A percentile compares a stretch with the other conserved stretches of the same genome.
Conservation (phyloP, 2,329 filamentous ascomycete species). For the Alternaria gaisen region DNA sequence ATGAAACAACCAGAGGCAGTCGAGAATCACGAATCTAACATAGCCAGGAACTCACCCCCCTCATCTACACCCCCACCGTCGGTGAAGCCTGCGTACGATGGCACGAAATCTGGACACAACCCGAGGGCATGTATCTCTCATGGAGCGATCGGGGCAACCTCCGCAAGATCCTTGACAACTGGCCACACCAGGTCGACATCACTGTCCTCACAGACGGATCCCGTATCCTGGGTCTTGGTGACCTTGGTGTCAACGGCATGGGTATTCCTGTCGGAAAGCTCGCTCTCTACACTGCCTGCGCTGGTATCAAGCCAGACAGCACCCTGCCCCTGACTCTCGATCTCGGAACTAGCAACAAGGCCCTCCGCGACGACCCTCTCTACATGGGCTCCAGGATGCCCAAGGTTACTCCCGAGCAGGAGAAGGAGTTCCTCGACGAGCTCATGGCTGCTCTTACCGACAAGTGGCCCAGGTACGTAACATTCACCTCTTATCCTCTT, state of each 20-base stretch:
- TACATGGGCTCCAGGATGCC: slow-evolving; percentile 90
- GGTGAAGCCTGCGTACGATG: slow-evolving; percentile 97
- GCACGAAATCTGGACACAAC: slow-evolving; percentile 93
- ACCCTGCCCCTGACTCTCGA: slow-evolving; percentile 71
- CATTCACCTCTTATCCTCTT: slow-evolving; percentile 5
- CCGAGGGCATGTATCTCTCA: slow-evolving; percentile 94
- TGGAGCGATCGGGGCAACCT: slow-evolving; percentile 94
- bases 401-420: slow-evolving; percentile 79
- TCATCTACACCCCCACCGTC: slow-evolving; percentile 90
- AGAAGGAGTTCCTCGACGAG: slow-evolving; percentile 94
- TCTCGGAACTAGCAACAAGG: slow-evolving; percentile 70
- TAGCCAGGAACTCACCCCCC: slow-evolving; percentile 75
- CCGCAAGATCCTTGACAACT: slow-evolving; percentile 87
- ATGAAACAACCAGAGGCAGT: background rate
- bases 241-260: slow-evolving; percentile 96
- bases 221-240: slow-evolving; percentile 88
- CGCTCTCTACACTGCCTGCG: slow-evolving; percentile 92
- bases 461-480: slow-evolving; percentile 70
- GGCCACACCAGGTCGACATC: slow-evolving; percentile 94
- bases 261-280: slow-evolving; percentile 98
- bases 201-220: slow-evolving; percentile 97
- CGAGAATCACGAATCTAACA: background rate
- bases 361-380: slow-evolving; percentile 77
- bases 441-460: slow-evolving; percentile 92
- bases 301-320: slow-evolving; percentile 84